phyloP scores from a whole-genome alignment of 371 early-diverging fungal species.

The Conidiobolus incongruus region DNA sequence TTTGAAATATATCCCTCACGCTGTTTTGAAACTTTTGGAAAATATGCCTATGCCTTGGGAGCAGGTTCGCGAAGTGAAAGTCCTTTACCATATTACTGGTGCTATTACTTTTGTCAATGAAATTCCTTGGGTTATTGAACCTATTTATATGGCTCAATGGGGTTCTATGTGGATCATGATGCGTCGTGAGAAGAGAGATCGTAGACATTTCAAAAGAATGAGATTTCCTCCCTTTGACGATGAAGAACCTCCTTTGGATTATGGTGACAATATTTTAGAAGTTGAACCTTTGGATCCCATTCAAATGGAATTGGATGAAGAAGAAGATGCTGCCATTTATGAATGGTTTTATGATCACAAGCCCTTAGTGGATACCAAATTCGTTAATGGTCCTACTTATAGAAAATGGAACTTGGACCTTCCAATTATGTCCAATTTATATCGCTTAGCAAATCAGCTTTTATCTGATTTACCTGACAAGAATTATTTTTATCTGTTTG shows the following conservation, averaged over 20 bases:
- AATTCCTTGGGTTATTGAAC: constrained; percentile 87
- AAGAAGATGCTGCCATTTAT: constrained; percentile 78
- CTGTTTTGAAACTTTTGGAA: constrained; percentile 89
- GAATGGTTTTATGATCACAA: constrained; percentile 97
- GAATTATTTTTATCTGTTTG: constrained; percentile 94
- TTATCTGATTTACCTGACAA: constrained; percentile 81
- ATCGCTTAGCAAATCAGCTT: constrained; percentile 81
- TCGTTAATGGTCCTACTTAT: constrained; percentile 78
- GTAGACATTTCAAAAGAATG: constrained; percentile 97
- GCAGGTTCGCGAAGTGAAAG: constrained; percentile 86
- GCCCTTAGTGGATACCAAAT: constrained; percentile 64
- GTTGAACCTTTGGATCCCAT: constrained; percentile 94
- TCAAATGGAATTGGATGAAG: constrained; percentile 93
- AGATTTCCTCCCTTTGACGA: constrained; percentile 95
- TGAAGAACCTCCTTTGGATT: constrained; percentile 94
- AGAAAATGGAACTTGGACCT: constrained; percentile 78
- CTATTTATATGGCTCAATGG: constrained; percentile 94
- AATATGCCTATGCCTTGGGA: constrained; percentile 99
- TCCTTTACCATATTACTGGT: constrained; percentile 95
- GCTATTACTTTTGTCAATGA: constrained; percentile 97
- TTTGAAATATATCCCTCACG: constrained; percentile 98
- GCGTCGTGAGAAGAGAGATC: constrained; percentile 93
- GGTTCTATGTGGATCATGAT: constrained; percentile 99
- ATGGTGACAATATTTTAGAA: constrained; percentile 92
- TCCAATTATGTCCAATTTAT: constrained; percentile 83